Conservation (phyloP, 768 basidiomycete species). For the Lentinus tigrinus region DNA sequence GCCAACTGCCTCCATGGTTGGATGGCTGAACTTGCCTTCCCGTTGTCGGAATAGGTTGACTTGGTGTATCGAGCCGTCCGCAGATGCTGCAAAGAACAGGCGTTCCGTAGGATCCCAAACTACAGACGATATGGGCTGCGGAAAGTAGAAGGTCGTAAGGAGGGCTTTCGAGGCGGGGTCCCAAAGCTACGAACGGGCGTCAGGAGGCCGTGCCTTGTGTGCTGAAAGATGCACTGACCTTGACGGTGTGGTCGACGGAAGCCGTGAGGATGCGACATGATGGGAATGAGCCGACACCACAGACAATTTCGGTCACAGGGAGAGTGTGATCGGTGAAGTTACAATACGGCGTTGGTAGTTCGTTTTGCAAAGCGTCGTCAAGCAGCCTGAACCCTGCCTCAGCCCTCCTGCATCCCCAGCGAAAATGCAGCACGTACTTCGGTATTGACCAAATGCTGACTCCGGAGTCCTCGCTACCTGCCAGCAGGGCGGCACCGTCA, state of each 20-base stretch:
- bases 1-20: conserved; percentile 66
- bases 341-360: conserved; percentile 74
- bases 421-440: conserved; percentile 52
- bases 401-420: conserved; percentile 1
- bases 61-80: conserved; percentile 74
- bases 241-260: conserved; percentile 87
- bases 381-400: conserved; percentile 52
- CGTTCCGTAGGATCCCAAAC: conserved; percentile 86
- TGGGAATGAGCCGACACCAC: conserved; percentile 80
- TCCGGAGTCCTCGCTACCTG: conserved; percentile 89
- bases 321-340: conserved; percentile 90
- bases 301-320: conserved; percentile 76
- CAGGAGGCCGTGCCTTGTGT: background rate
- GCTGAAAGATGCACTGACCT: conserved; percentile 46
- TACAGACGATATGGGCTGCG: conserved; percentile 66
- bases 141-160: conserved; percentile 86
- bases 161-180: conserved; percentile 72
- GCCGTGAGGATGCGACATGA: conserved; percentile 76
- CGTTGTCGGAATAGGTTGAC: conserved; percentile 73
- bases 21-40: conserved; percentile 50
- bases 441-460: conserved; percentile 88
- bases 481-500: conserved; percentile 77
- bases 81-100: conserved; percentile 82
- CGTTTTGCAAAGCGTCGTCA: conserved; percentile 71
- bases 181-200: conserved; percentile 58